A percentile compares a stretch with the other conserved stretches of the same genome.
Conservation (phyloP, 495 filamentous ascomycete genomes). For the Friedmanniomyces simplex region DNA sequence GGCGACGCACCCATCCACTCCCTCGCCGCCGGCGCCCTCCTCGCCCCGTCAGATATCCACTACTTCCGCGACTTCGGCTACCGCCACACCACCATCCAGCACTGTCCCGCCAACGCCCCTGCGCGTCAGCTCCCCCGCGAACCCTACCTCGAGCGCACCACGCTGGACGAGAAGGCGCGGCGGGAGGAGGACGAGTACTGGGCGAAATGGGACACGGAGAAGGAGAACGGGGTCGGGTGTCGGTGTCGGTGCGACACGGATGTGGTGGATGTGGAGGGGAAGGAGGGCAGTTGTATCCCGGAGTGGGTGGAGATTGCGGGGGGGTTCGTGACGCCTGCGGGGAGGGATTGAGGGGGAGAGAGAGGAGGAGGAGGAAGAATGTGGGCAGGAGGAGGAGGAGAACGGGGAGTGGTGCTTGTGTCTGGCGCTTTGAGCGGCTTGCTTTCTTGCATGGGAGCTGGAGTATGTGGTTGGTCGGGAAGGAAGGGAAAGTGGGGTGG, state of each 20-base stretch:
- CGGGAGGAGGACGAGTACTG: conserved; percentile 95
- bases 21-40: conserved; percentile 80
- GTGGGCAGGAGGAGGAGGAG: not conserved
- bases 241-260: conserved; percentile 97
- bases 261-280: conserved; percentile 93
- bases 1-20: conserved; percentile 98
- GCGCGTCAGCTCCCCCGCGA: conserved; percentile 72
- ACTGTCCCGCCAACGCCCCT: conserved; percentile 94
- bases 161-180: conserved; percentile 71
- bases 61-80: conserved; percentile 99
- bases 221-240: conserved; percentile 96
- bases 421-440: not conserved
- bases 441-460: not conserved
- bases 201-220: conserved; percentile 72
- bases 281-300: conserved; percentile 84
- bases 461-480: not conserved
- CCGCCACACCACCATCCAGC: conserved; percentile 96
- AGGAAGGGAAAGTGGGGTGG: not conserved
- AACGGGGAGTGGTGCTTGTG: not conserved
- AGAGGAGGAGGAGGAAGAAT: not conserved
- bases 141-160: conserved; percentile 78
- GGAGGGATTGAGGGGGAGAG: conserved; percentile 1
- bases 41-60: conserved; percentile 77
- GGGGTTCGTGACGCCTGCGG: conserved; percentile 42
- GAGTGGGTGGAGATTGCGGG: conserved; percentile 99